Evolutionary conservation across 2,329 filamentous ascomycete genomes (phyloP).

Genomic region (Elsinoe arachidis): DNA sequence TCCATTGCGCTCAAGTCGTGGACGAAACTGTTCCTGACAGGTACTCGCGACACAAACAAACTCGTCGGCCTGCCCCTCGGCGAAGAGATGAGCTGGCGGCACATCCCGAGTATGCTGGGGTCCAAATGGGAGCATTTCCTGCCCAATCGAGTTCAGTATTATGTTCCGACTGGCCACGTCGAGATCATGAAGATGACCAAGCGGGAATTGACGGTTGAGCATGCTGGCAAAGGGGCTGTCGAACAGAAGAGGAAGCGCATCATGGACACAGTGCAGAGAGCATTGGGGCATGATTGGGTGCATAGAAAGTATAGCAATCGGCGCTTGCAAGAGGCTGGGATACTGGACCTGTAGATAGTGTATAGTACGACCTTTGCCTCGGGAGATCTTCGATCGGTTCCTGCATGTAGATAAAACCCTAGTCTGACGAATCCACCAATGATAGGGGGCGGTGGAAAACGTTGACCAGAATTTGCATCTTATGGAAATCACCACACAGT

Average conservation of each 20-base stretch:
- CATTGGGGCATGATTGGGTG: constrained; percentile 9
- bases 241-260: background rate
- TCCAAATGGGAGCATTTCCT: constrained; percentile 19
- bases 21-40: constrained; percentile 21
- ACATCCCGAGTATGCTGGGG: constrained; percentile 22
- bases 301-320: background rate
- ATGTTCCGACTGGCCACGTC: constrained; percentile 24
- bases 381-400: constrained; percentile 1
- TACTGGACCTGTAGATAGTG: background rate
- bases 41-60: constrained; percentile 6
- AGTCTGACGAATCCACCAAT: background rate
- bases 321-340: background rate
- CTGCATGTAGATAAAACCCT: constrained; percentile 5
- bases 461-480: background rate
- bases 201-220: background rate
- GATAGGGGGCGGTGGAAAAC: constrained; percentile 1
- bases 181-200: constrained; percentile 16
- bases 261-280: background rate
- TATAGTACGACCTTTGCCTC: background rate
- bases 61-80: background rate
- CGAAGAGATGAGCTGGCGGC: background rate
- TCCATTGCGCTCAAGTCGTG: constrained; percentile 20
- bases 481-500: background rate
- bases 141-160: constrained; percentile 20
- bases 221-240: background rate